These are phyloP conservation scores for Exophiala spinifera DNA, from an alignment of 2,329 filamentous ascomycete species.

Conservation along the genomic window DNA sequence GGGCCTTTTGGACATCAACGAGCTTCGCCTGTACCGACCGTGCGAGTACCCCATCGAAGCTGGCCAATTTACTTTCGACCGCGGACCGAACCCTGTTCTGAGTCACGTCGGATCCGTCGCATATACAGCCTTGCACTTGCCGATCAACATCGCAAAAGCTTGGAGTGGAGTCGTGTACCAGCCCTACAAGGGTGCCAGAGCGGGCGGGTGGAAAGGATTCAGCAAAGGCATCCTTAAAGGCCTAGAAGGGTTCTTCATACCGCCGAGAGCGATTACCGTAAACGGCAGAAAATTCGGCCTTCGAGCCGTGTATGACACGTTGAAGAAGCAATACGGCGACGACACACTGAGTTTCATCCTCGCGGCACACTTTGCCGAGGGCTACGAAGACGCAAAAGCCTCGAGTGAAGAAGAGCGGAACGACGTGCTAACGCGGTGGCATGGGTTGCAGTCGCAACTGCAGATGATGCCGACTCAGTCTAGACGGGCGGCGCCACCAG, in stretches of 20 bases:
- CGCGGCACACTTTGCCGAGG: constrained; percentile 30
- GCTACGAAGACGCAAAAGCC: constrained; percentile 29
- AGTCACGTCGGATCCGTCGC: constrained; percentile 72
- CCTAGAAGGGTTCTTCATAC: constrained; percentile 66
- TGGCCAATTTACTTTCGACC: constrained; percentile 14
- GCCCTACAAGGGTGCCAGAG: constrained; percentile 42
- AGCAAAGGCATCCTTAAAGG: constrained; percentile 45
- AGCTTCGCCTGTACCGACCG: constrained; percentile 64
- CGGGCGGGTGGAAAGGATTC: constrained; percentile 41
- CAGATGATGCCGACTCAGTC: constrained; percentile 1
- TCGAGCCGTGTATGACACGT: constrained; percentile 27
- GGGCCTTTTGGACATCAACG: constrained; percentile 62
- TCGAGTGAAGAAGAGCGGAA: constrained; percentile 28
- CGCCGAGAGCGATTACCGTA: constrained; percentile 42
- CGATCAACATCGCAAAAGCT: constrained; percentile 52
- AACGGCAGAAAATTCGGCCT: constrained; percentile 26
- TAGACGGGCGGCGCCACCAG: neutral
- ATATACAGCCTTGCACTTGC: constrained; percentile 68
- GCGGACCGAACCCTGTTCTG: constrained; percentile 65
- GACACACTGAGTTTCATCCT: constrained; percentile 32
- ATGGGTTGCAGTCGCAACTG: constrained; percentile 23
- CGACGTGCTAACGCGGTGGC: constrained; percentile 30
- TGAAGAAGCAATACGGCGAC: constrained; percentile 27
- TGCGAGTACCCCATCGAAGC: constrained; percentile 70
- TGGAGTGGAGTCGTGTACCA: constrained; percentile 44